Evolutionary conservation across 208 protist genomes (phyloP), one percentile per base, ranked within the genome.

Genomic region (Angomonas deanei): DNA sequence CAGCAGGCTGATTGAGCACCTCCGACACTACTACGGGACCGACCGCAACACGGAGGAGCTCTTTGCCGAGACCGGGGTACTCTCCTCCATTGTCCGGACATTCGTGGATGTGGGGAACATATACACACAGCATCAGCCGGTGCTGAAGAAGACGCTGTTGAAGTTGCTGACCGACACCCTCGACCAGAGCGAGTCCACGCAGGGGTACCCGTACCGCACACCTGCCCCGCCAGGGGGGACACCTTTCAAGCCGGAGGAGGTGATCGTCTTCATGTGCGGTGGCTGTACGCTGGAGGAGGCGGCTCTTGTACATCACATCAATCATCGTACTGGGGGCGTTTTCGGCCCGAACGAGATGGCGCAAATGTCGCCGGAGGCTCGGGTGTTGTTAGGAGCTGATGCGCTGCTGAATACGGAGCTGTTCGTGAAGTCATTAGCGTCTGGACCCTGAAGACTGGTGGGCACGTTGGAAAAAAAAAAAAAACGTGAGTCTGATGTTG

Each of bases 51-150:
- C 80, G 50, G 94, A 98, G 32, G 72, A 96, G 6, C 91, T 98
- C 36, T 94, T 94, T 60, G 80, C 81, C 19, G 78, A 66, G 13
- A 96, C 83, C 8, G 92, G 93, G 49, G 88, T 96, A 8, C 82
- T 97, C 75, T 78, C 88, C 4, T 82, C 78, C 24, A 84, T 95
- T 33, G 76, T 90, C 48, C 86, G 78, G 68, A 92, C 76, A 8
- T 84, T 92, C 67, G 78, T 79, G 24, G 84, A 91, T 60, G 93
- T 97, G 23, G 83, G 90, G n/a, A 99, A 99, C 68, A 93, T 99
- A 23, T 99, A 98, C 84, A 99, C 97, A 0, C 94, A 98, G 78
- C 98, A 99, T 73, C 82, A 97, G 76, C 96, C 97, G 15, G 66
- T 91, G 17, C 64, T 99, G 50, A 82, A 87, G 52, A 70, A 85